A percentile compares a stretch with the other conserved stretches of the same genome.
phyloP scores from a whole-genome alignment of 208 protist genomes.

The Kentomonas sorsogonicus region DNA sequence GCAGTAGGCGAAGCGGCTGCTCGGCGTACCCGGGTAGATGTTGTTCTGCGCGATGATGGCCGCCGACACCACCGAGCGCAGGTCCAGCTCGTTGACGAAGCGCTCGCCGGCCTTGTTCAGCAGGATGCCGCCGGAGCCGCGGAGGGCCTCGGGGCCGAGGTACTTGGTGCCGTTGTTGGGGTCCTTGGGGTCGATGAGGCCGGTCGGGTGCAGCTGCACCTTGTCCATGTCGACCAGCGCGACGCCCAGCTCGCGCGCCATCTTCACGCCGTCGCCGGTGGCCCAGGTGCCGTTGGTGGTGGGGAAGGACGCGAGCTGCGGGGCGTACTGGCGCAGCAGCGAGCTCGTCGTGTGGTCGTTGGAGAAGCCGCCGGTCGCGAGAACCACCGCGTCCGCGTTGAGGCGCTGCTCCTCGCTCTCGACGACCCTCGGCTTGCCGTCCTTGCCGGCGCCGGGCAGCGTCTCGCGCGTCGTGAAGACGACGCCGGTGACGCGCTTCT shows the following conservation, averaged over 20 bases:
- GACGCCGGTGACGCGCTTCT: conserved; percentile 47
- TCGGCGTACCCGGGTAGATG: conserved; percentile 41
- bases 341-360: conserved; percentile 47
- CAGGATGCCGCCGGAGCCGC: conserved; percentile 92
- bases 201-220: conserved; percentile 94
- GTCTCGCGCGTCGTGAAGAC: conserved; percentile 26
- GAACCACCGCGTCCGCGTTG: conserved; percentile 50
- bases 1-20: conserved; percentile 66
- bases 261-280: conserved; percentile 79
- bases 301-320: conserved; percentile 59
- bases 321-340: conserved; percentile 76
- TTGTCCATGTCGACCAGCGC: conserved; percentile 89
- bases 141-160: conserved; percentile 93
- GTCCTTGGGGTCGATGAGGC: conserved; percentile 89
- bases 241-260: conserved; percentile 52
- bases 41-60: conserved; percentile 65
- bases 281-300: conserved; percentile 90
- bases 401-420: conserved; percentile 10
- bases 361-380: conserved; percentile 87
- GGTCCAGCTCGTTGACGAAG: conserved; percentile 94
- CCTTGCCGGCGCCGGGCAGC: conserved; percentile 12
- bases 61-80: conserved; percentile 86
- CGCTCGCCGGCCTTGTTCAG: conserved; percentile 84
- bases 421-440: too few relatives aligned
- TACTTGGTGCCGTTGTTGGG: conserved; percentile 82